phyloP scores from a whole-genome alignment of 2,329 filamentous ascomycete genomes.

The Rutstroemia sydowiana region DNA sequence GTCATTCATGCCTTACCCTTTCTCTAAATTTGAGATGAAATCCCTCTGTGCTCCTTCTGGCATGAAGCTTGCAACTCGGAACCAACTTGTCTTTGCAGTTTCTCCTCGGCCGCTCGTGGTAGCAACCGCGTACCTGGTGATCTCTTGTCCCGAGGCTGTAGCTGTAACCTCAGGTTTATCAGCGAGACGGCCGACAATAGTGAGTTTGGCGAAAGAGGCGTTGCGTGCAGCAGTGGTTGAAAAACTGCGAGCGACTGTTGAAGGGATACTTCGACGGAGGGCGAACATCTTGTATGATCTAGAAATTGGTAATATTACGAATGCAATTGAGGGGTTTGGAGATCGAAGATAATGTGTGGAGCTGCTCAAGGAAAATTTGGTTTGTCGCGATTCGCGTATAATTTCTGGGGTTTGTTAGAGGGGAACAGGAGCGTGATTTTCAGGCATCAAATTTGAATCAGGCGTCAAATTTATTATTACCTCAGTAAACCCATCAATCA shows the following conservation, averaged over 20 bases:
- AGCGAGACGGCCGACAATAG: conserved; percentile 78
- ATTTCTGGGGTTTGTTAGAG: too few relatives aligned
- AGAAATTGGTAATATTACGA: not conserved
- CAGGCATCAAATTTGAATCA: too few relatives aligned
- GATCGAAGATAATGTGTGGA: not conserved
- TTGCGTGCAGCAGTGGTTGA: conserved; percentile 54
- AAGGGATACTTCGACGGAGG: conserved; percentile 34
- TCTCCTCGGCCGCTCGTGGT: conserved; percentile 59
- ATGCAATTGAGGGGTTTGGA: not conserved
- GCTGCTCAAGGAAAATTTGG: not conserved
- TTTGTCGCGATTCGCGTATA: too few relatives aligned
- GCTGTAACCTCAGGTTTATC: conserved; percentile 67
- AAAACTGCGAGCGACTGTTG: conserved; percentile 58
- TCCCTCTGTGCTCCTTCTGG: conserved; percentile 63
- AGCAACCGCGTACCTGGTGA: conserved; percentile 72
- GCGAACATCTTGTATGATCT: conserved; percentile 21
- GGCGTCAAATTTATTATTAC: too few relatives aligned
- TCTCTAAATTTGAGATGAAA: conserved; percentile 64
- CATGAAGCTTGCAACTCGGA: conserved; percentile 67
- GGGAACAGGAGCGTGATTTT: too few relatives aligned
- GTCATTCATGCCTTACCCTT: conserved; percentile 62
- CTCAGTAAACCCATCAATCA: too few relatives aligned
- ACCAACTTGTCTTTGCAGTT: conserved; percentile 77
- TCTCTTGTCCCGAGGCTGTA: conserved; percentile 63
- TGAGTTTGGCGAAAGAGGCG: conserved; percentile 64